Conservation (phyloP, 352 stramenopile genomes). For the Peronospora belbahrii region DNA sequence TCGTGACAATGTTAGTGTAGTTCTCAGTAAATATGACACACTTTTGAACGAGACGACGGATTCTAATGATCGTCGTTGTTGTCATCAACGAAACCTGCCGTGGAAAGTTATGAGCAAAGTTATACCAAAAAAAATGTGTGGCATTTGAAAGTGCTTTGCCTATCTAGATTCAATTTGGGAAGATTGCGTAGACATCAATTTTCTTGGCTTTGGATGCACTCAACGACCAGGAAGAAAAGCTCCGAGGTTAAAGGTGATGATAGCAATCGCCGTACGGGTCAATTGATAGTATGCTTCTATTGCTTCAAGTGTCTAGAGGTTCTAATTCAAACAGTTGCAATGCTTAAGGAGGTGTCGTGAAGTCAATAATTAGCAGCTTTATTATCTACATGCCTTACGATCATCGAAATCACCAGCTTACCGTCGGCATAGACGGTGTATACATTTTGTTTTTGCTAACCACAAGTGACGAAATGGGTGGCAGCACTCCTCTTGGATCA, state of each 20-base stretch:
- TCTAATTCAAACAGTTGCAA: too few relatives aligned
- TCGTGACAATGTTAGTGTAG: constrained; percentile 4
- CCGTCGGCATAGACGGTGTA: neutral
- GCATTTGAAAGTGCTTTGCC: neutral
- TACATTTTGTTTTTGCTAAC: constrained; percentile 5
- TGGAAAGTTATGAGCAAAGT: constrained; percentile 20
- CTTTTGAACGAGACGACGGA: constrained; percentile 9
- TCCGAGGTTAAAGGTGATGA: too few relatives aligned
- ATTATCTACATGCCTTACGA: constrained; percentile 1
- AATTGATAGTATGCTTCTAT: constrained; percentile 9
- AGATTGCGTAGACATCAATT: too few relatives aligned
- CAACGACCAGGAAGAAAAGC: too few relatives aligned
- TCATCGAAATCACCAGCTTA: constrained; percentile 10
- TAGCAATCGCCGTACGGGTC: neutral
- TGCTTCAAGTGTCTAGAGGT: too few relatives aligned
- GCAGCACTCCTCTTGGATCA: constrained; percentile 32
- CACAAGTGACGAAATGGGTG: constrained; percentile 50
- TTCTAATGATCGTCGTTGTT: neutral
- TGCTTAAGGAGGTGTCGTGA: too few relatives aligned
- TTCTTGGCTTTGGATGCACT: too few relatives aligned
- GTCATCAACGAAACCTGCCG: constrained; percentile 4
- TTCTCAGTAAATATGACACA: constrained; percentile 15
- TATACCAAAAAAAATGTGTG: constrained; percentile 15
- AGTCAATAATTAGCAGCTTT: too few relatives aligned
- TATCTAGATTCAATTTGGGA: neutral